Conservation (phyloP, 2,329 filamentous ascomycete species). For the Thelonectria olida region DNA sequence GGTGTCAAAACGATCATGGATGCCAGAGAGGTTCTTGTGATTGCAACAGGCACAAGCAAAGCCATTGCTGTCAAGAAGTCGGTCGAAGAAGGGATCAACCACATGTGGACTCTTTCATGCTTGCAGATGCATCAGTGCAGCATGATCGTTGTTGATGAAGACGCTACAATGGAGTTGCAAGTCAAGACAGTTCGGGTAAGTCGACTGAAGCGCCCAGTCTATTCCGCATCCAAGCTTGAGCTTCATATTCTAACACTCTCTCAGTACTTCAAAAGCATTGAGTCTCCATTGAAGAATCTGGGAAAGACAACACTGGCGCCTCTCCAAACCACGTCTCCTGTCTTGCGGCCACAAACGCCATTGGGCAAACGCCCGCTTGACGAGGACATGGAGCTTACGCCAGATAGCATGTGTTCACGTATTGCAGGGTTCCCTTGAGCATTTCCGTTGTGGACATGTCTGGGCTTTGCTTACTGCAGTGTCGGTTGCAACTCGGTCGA, state of each 20-base stretch:
- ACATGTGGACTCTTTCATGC: constrained; percentile 82
- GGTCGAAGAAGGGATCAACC: constrained; percentile 78
- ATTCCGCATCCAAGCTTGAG: too few relatives aligned
- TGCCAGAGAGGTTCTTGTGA: constrained; percentile 71
- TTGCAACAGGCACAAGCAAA: constrained; percentile 79
- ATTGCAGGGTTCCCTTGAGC: not conserved
- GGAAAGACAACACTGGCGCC: not conserved
- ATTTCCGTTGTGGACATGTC: not conserved
- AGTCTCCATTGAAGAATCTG: not conserved
- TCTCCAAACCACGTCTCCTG: not conserved
- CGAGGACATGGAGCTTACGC: constrained; percentile 1
- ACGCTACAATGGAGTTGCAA: constrained; percentile 71
- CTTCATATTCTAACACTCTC: not conserved
- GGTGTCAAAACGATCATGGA: constrained; percentile 50
- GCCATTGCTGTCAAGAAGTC: constrained; percentile 76
- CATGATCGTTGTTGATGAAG: constrained; percentile 79
- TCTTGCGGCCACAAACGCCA: not conserved
- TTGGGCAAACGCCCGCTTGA: not conserved
- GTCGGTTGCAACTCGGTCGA: not conserved
- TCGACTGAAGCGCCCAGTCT: not conserved
- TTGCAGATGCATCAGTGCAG: constrained; percentile 78
- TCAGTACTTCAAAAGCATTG: constrained; percentile 19
- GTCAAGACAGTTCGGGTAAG: constrained; percentile 69
- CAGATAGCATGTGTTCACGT: constrained; percentile 16
- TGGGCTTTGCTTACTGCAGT: not conserved